A percentile compares a stretch with the other conserved stretches of the same genome.
Evolutionary conservation across 1,139 yeast species (phyloP).

Genomic region (Yamadazyma diospyri): DNA sequence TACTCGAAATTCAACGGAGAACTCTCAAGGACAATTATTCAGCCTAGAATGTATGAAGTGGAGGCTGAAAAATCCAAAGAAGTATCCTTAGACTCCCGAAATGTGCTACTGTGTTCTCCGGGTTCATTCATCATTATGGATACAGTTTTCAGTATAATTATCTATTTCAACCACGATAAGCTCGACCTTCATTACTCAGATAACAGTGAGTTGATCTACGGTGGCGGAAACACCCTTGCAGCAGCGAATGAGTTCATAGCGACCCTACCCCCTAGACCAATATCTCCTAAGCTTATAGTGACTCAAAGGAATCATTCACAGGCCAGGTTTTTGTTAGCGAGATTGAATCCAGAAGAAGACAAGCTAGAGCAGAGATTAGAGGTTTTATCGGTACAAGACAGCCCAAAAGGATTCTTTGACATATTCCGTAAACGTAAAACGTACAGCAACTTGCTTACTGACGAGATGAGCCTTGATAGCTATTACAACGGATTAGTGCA

Average conservation of each 20-base stretch:
- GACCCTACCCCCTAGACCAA: slow-evolving; percentile 5
- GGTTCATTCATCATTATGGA: slow-evolving; percentile 28
- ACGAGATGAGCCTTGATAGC: slow-evolving; percentile 18
- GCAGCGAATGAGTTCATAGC: slow-evolving; percentile 17
- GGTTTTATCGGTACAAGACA: slow-evolving; percentile 4
- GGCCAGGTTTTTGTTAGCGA: slow-evolving; percentile 27
- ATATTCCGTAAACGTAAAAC: slow-evolving; percentile 7
- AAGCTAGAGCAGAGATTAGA: slow-evolving; percentile 3
- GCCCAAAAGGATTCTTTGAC: slow-evolving; percentile 11
- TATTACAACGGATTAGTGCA: slow-evolving; percentile 18
- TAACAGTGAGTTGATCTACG: slow-evolving; percentile 21
- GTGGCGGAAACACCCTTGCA: slow-evolving; percentile 11
- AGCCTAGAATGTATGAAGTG: slow-evolving; percentile 24
- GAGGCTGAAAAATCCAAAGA: slow-evolving; percentile 6
- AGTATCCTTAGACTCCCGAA: slow-evolving; percentile 20
- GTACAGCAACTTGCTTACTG: slow-evolving; percentile 15
- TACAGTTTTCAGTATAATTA: slow-evolving; percentile 23
- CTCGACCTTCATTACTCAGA: slow-evolving; percentile 32
- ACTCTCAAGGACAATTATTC: slow-evolving; percentile 22
- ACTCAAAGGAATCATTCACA: slow-evolving; percentile 37
- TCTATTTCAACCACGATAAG: slow-evolving; percentile 19
- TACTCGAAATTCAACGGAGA: slow-evolving; percentile 20
- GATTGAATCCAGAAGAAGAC: slow-evolving; percentile 23
- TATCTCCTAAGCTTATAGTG: slow-evolving; percentile 21
- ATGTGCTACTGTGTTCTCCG: slow-evolving; percentile 14